phyloP scores from a whole-genome alignment of 2,329 filamentous ascomycete genomes.

The Sarocladiaceae sp. region DNA sequence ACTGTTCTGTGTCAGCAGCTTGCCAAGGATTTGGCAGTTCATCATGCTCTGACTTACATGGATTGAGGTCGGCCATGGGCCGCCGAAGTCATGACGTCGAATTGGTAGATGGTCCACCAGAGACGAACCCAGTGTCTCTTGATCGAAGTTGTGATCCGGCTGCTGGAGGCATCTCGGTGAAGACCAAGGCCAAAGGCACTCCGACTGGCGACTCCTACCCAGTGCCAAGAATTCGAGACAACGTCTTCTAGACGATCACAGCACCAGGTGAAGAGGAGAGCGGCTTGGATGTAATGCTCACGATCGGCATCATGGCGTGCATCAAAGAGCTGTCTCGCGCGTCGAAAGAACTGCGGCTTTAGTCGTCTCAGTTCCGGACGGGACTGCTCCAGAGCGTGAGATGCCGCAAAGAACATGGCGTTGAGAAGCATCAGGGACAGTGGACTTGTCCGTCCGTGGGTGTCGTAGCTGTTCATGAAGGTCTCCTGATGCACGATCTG shows the following conservation, averaged over 20 bases:
- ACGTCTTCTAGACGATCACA: slow-evolving; percentile 49
- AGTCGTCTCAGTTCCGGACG: slow-evolving; percentile 31
- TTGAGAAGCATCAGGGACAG: slow-evolving; percentile 43
- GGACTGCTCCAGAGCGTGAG: slow-evolving; percentile 36
- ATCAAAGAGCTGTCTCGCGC: slow-evolving; percentile 48
- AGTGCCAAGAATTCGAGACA: slow-evolving; percentile 44
- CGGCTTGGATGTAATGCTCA: slow-evolving; percentile 46
- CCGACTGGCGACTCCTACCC: slow-evolving; percentile 46
- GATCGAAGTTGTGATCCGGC: slow-evolving; percentile 21
- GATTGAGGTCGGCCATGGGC: slow-evolving; percentile 45
- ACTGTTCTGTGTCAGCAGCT: too few species aligned
- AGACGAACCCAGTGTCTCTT: slow-evolving; percentile 30
- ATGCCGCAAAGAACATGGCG: slow-evolving; percentile 43
- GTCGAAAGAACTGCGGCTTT: slow-evolving; percentile 43
- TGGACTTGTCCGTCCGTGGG: slow-evolving; percentile 24
- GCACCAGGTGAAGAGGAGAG: slow-evolving; percentile 49
- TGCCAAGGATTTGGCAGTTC: too few species aligned
- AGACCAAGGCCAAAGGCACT: slow-evolving; percentile 49
- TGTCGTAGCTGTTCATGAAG: slow-evolving; percentile 45
- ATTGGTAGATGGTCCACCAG: slow-evolving; percentile 35
- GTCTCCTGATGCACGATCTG: slow-evolving; percentile 45
- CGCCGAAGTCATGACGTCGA: slow-evolving; percentile 28
- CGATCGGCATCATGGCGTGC: slow-evolving; percentile 46
- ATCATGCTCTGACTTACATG: slow-evolving; percentile 26
- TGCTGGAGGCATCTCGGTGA: slow-evolving; percentile 30